Conservation (phyloP, 805 yeast species). For the Kodamaea jinghongensis region DNA sequence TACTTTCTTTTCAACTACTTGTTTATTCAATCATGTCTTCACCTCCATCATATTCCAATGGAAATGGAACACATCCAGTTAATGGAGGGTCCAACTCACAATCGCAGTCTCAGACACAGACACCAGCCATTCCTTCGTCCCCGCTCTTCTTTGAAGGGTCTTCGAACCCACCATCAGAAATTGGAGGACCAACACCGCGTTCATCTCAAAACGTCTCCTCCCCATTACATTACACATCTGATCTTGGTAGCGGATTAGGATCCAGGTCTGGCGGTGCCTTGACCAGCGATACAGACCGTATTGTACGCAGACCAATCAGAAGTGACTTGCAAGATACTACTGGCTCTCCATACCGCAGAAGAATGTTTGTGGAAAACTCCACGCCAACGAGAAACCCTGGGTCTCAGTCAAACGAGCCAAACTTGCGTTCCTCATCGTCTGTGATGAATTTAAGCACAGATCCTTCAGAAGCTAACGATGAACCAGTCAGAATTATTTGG, state of each 20-base stretch:
- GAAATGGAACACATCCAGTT: conserved; percentile 22
- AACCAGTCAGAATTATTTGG: conserved; percentile 92
- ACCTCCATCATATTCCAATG: conserved; percentile 32
- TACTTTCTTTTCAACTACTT: conserved; percentile 9
- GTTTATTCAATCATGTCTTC: conserved; percentile 12
- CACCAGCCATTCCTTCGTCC: conserved; percentile 49
- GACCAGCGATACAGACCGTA: conserved; percentile 42
- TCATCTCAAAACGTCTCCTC: conserved; percentile 40
- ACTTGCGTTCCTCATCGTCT: conserved; percentile 18
- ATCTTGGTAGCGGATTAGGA: conserved; percentile 28
- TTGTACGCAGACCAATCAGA: conserved; percentile 55
- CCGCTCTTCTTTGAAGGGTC: conserved; percentile 54
- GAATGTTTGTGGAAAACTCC: conserved; percentile 51
- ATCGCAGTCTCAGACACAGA: conserved; percentile 36
- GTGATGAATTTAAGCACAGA: conserved; percentile 26
- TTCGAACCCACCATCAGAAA: conserved; percentile 38
- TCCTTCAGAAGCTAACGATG: conserved; percentile 38
- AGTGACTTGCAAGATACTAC: conserved; percentile 74
- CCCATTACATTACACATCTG: conserved; percentile 49
- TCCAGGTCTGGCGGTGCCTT: conserved; percentile 43
- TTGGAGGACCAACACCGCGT: conserved; percentile 20
- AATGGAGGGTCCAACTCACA: conserved; percentile 29
- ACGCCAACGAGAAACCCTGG: conserved; percentile 6
- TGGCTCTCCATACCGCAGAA: conserved; percentile 67
- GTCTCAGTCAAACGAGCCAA: background rate